Evolutionary conservation across 83 land plant species (phyloP).

Genomic region (Picea abies): DNA sequence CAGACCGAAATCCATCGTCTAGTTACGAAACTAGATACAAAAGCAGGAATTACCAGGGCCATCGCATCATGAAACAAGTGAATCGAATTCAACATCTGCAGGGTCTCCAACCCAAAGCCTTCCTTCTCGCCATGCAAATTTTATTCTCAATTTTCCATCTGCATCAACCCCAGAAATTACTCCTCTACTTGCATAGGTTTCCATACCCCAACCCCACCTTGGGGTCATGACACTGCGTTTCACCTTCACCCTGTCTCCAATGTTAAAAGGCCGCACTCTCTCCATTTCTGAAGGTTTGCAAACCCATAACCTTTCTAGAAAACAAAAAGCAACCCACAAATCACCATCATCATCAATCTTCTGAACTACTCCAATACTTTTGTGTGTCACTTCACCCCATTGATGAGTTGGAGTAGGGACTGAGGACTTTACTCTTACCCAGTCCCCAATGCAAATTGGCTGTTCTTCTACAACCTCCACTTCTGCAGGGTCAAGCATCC

Average conservation of each 20-base stretch:
- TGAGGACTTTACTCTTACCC: slow-evolving; percentile 77
- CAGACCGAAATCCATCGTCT: slow-evolving; percentile 17
- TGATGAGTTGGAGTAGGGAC: slow-evolving; percentile 80
- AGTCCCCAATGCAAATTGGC: slow-evolving; percentile 73
- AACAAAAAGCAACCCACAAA: slow-evolving; percentile 92
- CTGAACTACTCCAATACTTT: slow-evolving; percentile 92
- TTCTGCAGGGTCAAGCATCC: slow-evolving; percentile 95
- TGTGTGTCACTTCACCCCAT: slow-evolving; percentile 90
- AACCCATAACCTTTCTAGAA: slow-evolving; percentile 87
- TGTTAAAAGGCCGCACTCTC: slow-evolving; percentile 65
- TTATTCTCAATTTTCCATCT: slow-evolving; percentile 86
- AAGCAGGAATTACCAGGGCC: slow-evolving; percentile 8
- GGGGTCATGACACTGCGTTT: slow-evolving; percentile 64
- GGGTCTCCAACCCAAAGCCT: slow-evolving; percentile 95
- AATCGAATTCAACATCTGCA: slow-evolving; percentile 83
- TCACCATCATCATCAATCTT: slow-evolving; percentile 74
- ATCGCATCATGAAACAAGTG: slow-evolving; percentile 8
- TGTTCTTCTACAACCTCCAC: slow-evolving; percentile 80
- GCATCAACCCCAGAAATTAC: slow-evolving; percentile 89
- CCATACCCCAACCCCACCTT: slow-evolving; percentile 97
- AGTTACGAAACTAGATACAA: slow-evolving; percentile 15
- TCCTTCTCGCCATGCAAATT: slow-evolving; percentile 85
- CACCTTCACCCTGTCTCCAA: slow-evolving; percentile 77
- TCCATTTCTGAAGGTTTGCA: slow-evolving; percentile 87
- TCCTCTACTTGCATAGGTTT: slow-evolving; percentile 82